phyloP scores from a whole-genome alignment of 2,329 filamentous ascomycete genomes.

The Aspergillus novofumigatus region DNA sequence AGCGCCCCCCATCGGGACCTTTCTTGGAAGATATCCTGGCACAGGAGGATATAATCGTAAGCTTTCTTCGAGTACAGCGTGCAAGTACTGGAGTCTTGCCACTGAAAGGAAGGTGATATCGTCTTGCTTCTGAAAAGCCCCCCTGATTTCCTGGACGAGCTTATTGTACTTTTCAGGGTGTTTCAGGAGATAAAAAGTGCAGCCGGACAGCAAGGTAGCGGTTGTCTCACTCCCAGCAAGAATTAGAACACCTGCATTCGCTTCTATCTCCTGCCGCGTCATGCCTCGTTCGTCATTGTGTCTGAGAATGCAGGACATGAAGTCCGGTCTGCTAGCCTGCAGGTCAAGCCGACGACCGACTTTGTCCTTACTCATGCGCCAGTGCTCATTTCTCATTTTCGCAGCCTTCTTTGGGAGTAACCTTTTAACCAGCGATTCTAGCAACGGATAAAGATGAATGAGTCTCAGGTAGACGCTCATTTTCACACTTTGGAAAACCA shows the following conservation, averaged over 20 bases:
- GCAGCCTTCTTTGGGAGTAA: slow-evolving; percentile 5
- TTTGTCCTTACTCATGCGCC: slow-evolving; percentile 14
- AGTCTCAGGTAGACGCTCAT: slow-evolving; percentile 3
- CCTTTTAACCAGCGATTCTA: slow-evolving; percentile 13
- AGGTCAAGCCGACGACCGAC: slow-evolving; percentile 23
- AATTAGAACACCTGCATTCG: slow-evolving; percentile 36
- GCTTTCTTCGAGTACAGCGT: slow-evolving; percentile 39
- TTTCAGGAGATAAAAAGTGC: slow-evolving; percentile 33
- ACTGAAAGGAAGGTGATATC: slow-evolving; percentile 33
- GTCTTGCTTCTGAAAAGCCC: slow-evolving; percentile 14
- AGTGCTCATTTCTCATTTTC: slow-evolving; percentile 12
- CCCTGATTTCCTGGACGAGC: slow-evolving; percentile 16
- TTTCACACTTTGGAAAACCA: slow-evolving; percentile 25
- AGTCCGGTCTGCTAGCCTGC: slow-evolving; percentile 30
- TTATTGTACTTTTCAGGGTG: slow-evolving; percentile 15
- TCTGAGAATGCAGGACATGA: slow-evolving; percentile 38
- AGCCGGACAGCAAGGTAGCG: slow-evolving; percentile 38
- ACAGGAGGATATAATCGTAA: slow-evolving; percentile 43
- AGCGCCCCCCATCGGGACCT: slow-evolving; percentile 33
- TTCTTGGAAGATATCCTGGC: slow-evolving; percentile 29
- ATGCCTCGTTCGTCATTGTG: slow-evolving; percentile 27
- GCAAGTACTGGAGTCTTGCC: slow-evolving; percentile 32
- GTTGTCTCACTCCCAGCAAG: slow-evolving; percentile 45
- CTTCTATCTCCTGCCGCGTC: slow-evolving; percentile 35
- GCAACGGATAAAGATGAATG: slow-evolving; percentile 7